Percentiles rank a stretch among this genome's conserved stretches.
phyloP scores from a whole-genome alignment of 805 yeast genomes.

The Starmerella vitae region DNA sequence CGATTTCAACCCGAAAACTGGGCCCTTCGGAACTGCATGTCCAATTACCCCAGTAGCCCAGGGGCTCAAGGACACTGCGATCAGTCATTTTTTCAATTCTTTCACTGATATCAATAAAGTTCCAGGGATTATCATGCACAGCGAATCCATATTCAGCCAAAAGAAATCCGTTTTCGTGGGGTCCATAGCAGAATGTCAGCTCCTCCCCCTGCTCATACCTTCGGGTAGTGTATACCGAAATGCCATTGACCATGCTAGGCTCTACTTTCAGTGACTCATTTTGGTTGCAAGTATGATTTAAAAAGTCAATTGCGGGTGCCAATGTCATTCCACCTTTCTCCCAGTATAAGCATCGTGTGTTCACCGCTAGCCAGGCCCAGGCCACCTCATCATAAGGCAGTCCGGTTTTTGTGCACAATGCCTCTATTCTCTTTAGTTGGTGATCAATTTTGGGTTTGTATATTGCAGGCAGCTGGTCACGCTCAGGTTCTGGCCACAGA shows the following conservation, averaged over 20 bases:
- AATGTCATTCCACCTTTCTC: constrained; percentile 59
- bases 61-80: constrained; percentile 37
- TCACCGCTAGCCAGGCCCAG: constrained; percentile 77
- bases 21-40: constrained; percentile 38
- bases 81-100: constrained; percentile 28
- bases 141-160: constrained; percentile 80
- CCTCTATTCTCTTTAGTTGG: constrained; percentile 13
- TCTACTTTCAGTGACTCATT: constrained; percentile 17
- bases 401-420: background rate
- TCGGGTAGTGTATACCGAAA: constrained; percentile 36
- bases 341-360: constrained; percentile 82
- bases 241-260: constrained; percentile 31
- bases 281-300: constrained; percentile 47
- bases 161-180: constrained; percentile 73
- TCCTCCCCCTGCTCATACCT: constrained; percentile 38
- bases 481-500: constrained; percentile 37
- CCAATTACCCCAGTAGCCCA: constrained; percentile 61
- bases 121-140: constrained; percentile 47
- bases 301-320: constrained; percentile 82
- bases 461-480: constrained; percentile 15
- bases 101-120: constrained; percentile 49
- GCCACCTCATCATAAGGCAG: constrained; percentile 18
- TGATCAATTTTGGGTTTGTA: constrained; percentile 13
- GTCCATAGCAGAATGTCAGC: constrained; percentile 65
- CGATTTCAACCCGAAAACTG: constrained; percentile 56